Conservation (phyloP, 2,329 filamentous ascomycete species). For the Pseudogymnoascus sp. region DNA sequence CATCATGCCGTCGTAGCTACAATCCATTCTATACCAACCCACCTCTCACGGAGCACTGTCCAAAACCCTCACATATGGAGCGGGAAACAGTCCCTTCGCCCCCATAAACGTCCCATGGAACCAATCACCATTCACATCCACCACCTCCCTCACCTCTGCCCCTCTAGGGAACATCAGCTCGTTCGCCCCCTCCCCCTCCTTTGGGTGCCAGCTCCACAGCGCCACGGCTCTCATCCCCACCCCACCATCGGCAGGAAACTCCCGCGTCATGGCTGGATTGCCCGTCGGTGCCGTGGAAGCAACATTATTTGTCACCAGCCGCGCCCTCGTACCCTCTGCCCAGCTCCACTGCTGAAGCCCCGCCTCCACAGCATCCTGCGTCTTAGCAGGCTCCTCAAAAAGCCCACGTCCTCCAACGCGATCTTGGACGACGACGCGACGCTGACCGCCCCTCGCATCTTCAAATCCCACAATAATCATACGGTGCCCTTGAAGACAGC, state of each 20-base stretch:
- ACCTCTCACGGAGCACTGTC: slow-evolving; percentile 9
- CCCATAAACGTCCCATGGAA: slow-evolving; percentile 82
- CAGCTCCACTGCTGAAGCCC: slow-evolving; percentile 47
- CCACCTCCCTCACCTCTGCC: slow-evolving; percentile 74
- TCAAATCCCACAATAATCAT: slow-evolving; percentile 77
- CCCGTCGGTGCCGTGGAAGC: slow-evolving; percentile 33
- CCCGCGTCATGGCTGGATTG: slow-evolving; percentile 19
- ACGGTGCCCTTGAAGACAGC: slow-evolving; percentile 72
- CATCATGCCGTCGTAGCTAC: slow-evolving; percentile 1
- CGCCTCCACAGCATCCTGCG: slow-evolving; percentile 25
- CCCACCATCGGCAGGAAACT: slow-evolving; percentile 71
- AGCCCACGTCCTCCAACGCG: slow-evolving; percentile 71
- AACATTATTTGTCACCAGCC: slow-evolving; percentile 47
- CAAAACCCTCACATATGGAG: slow-evolving; percentile 59
- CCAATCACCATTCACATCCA: slow-evolving; percentile 89
- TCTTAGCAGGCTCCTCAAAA: slow-evolving; percentile 42
- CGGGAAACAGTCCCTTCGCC: slow-evolving; percentile 69
- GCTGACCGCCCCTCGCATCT: slow-evolving; percentile 58
- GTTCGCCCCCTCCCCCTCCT: slow-evolving; percentile 51
- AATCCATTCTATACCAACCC: neutral
- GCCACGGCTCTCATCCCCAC: slow-evolving; percentile 57
- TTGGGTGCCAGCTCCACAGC: slow-evolving; percentile 72
- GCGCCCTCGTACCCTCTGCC: slow-evolving; percentile 34
- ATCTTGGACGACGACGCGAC: slow-evolving; percentile 61
- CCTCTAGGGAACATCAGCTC: slow-evolving; percentile 79